phyloP scores from a whole-genome alignment of 2,329 filamentous ascomycete species.

The Claviceps fusiformis region DNA sequence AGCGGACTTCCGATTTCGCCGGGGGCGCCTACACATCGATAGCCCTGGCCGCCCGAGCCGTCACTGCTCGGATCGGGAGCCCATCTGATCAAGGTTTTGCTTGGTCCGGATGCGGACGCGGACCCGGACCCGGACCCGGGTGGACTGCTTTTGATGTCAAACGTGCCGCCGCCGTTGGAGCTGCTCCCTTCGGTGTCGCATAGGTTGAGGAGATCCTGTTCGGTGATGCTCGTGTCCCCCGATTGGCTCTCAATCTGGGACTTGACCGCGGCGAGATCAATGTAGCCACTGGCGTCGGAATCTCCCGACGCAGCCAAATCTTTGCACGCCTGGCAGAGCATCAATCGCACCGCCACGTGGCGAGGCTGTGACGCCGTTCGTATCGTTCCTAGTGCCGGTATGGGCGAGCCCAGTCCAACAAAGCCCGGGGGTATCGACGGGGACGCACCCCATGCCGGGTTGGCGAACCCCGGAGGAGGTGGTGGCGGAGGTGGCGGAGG shows the following conservation, averaged over 20 bases:
- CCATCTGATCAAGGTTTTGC: background rate
- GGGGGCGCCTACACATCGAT: slow-evolving; percentile 39
- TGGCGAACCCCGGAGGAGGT: slow-evolving; percentile 33
- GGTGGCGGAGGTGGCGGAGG: slow-evolving; percentile 6
- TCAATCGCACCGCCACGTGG: slow-evolving; percentile 54
- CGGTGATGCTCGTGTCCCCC: slow-evolving; percentile 21
- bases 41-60: slow-evolving; percentile 24
- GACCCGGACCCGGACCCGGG: slow-evolving; percentile 41
- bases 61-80: slow-evolving; percentile 15
- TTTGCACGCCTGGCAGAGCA: slow-evolving; percentile 70
- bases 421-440: slow-evolving; percentile 21
- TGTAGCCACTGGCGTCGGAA: slow-evolving; percentile 46
- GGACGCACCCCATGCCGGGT: slow-evolving; percentile 25
- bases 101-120: slow-evolving; percentile 33
- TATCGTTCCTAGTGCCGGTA: slow-evolving; percentile 15
- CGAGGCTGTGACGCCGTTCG: slow-evolving; percentile 39
- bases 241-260: slow-evolving; percentile 47
- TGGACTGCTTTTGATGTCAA: slow-evolving; percentile 50
- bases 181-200: slow-evolving; percentile 82
- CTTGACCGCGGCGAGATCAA: slow-evolving; percentile 55
- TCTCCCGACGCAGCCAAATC: slow-evolving; percentile 28
- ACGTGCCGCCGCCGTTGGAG: slow-evolving; percentile 81
- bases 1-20: slow-evolving; percentile 60
- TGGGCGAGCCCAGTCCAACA: slow-evolving; percentile 20
- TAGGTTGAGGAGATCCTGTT: slow-evolving; percentile 64